These are phyloP conservation scores for Madurella mycetomatis DNA, from an alignment of 2,329 filamentous ascomycete genomes.

Conservation along the genomic window DNA sequence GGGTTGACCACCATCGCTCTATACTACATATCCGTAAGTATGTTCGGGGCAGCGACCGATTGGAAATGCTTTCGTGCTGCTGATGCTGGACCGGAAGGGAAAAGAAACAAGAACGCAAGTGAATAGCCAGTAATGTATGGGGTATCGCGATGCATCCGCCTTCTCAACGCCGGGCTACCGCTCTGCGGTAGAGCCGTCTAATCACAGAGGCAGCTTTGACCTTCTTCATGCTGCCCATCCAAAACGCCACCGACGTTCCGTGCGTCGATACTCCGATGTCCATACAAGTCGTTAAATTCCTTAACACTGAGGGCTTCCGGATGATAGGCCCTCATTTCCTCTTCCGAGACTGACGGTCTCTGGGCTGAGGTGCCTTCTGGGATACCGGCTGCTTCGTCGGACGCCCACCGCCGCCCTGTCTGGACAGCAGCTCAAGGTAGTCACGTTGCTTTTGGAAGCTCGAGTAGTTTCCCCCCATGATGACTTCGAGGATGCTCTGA, in stretches of 20 bases:
- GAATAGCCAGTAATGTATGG: background rate
- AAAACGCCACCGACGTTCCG: slow-evolving; percentile 1
- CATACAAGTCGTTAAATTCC: background rate
- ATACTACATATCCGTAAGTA: slow-evolving; percentile 19
- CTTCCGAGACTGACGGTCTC: background rate
- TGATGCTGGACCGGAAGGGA: background rate
- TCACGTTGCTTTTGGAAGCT: slow-evolving; percentile 66
- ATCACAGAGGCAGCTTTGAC: background rate
- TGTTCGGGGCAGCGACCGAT: background rate
- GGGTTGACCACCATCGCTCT: slow-evolving; percentile 15
- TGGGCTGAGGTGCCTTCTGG: background rate
- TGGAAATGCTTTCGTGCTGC: background rate
- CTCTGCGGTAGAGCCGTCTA: background rate
- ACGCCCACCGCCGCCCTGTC: background rate
- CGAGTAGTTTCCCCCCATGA: slow-evolving; percentile 75
- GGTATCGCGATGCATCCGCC: slow-evolving; percentile 20
- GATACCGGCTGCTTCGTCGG: background rate
- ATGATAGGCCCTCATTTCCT: background rate
- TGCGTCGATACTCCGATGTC: slow-evolving; percentile 2
- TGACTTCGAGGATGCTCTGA: slow-evolving; percentile 62
- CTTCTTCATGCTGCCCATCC: background rate
- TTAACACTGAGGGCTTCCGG: background rate
- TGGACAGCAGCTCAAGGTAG: slow-evolving; percentile 49
- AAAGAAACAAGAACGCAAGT: background rate
- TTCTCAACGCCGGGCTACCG: slow-evolving; percentile 11